Conservation (phyloP, 2,329 filamentous ascomycete species). For the Purpureocillium lavendulum region DNA sequence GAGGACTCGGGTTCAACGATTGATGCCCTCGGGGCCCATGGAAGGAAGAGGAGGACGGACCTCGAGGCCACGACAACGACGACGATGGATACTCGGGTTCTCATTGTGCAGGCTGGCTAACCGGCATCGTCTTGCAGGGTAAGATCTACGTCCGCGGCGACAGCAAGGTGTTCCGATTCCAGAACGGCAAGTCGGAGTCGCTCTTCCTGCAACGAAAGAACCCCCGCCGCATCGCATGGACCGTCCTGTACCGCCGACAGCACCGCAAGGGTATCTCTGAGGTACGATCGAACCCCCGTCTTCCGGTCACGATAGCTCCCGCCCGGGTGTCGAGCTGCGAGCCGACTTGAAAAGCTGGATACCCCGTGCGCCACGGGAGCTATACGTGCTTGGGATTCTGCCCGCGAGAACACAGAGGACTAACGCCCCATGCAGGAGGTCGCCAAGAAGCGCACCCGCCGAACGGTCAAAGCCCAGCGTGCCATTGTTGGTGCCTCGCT, state of each 20-base stretch:
- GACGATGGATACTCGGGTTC: neutral
- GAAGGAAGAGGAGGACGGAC: neutral
- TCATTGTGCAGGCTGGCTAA: conserved; percentile 15
- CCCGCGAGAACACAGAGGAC: conserved; percentile 13
- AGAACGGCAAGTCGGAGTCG: conserved; percentile 99
- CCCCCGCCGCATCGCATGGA: conserved; percentile 98
- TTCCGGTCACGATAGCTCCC: neutral
- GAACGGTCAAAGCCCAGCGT: conserved; percentile 97
- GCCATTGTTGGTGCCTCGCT: conserved; percentile 98
- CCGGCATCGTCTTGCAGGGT: conserved; percentile 53
- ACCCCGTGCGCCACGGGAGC: no score
- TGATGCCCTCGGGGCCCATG: neutral
- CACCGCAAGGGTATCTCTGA: conserved; percentile 99
- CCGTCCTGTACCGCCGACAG: conserved; percentile 93
- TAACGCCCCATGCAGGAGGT: conserved; percentile 69
- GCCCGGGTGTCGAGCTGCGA: no score
- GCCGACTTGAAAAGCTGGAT: no score
- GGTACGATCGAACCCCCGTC: conserved; percentile 51
- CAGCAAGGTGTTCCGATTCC: conserved; percentile 99
- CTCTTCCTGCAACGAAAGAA: conserved; percentile 99
- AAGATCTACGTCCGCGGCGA: conserved; percentile 99
- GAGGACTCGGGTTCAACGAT: neutral
- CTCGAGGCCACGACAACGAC: no score
- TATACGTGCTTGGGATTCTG: no score
- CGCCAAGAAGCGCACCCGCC: conserved; percentile 98